These are phyloP conservation scores for Litsea cubeba DNA, from an alignment of 164 flowering plant genomes.

Conservation along the genomic window DNA sequence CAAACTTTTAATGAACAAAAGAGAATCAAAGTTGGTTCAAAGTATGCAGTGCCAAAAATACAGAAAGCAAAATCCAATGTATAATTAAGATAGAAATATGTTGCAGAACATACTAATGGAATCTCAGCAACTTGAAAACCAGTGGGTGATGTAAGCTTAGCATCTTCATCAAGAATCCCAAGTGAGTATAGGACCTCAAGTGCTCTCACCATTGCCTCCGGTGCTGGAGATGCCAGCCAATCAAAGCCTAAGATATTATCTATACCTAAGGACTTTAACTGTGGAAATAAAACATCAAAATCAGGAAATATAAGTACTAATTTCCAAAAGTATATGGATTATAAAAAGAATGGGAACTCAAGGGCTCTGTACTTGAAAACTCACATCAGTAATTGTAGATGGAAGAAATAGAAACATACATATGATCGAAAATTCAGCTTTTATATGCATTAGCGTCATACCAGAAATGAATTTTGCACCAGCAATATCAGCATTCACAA, in stretches of 20 bases:
- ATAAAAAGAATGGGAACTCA: not conserved
- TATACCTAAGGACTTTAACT: constrained; percentile 92
- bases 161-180: constrained; percentile 90
- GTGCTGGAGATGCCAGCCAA: constrained; percentile 93
- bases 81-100: not conserved
- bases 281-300: constrained; percentile 16
- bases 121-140: constrained; percentile 98
- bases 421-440: too few species aligned
- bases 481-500: too few species aligned
- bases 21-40: not conserved
- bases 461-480: too few species aligned
- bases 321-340: constrained; percentile 1
- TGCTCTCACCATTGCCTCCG: constrained; percentile 93
- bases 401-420: too few species aligned
- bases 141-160: constrained; percentile 87
- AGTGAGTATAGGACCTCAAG: constrained; percentile 92
- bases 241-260: constrained; percentile 97
- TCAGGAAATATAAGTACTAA: constrained; percentile 9
- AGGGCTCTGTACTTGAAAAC: not conserved
- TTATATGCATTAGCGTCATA: too few species aligned
- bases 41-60: not conserved
- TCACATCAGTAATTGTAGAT: too few species aligned
- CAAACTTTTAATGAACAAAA: too few species aligned
- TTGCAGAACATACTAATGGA: constrained; percentile 59
- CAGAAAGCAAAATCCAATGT: not conserved